phyloP scores from a whole-genome alignment of 2,329 filamentous ascomycete genomes.

The Fusarium subglutinans region DNA sequence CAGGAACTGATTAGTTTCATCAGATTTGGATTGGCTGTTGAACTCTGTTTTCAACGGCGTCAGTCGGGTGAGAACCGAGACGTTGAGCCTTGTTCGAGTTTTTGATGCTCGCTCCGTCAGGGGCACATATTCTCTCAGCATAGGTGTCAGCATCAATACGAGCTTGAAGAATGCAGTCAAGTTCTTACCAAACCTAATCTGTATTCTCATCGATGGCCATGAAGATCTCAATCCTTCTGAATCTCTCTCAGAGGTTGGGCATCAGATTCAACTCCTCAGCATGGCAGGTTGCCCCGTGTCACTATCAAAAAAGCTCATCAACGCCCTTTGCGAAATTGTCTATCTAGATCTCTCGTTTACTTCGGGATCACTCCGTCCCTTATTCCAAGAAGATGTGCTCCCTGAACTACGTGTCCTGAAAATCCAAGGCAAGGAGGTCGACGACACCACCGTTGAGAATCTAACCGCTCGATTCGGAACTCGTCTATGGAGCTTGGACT shows the following conservation, averaged over 20 bases:
- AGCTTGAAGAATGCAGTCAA: slow-evolving; percentile 52
- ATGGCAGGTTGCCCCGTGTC: slow-evolving; percentile 53
- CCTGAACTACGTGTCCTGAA: slow-evolving; percentile 63
- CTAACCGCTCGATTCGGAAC: slow-evolving; percentile 45
- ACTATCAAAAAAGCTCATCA: slow-evolving; percentile 54
- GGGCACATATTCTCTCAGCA: slow-evolving; percentile 52
- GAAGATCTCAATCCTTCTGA: slow-evolving; percentile 54
- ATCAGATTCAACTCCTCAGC: slow-evolving; percentile 52
- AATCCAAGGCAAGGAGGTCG: slow-evolving; percentile 56
- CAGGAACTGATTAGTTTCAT: neutral
- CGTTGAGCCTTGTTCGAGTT: slow-evolving; percentile 55
- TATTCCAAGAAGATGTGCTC: slow-evolving; percentile 50
- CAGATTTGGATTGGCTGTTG: slow-evolving; percentile 61
- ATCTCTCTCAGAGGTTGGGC: slow-evolving; percentile 40
- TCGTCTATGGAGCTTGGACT: slow-evolving; percentile 66
- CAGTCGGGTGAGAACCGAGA: slow-evolving; percentile 47
- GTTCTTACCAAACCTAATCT: slow-evolving; percentile 56
- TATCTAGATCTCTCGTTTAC: slow-evolving; percentile 64
- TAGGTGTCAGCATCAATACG: slow-evolving; percentile 47
- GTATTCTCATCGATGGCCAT: slow-evolving; percentile 60
- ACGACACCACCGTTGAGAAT: slow-evolving; percentile 49
- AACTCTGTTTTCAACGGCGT: slow-evolving; percentile 56
- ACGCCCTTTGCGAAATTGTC: slow-evolving; percentile 52
- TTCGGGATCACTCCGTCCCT: slow-evolving; percentile 54
- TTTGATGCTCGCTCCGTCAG: slow-evolving; percentile 60